A percentile compares a stretch with the other conserved stretches of the same genome.
phyloP scores from a whole-genome alignment of 1,139 yeast genomes.

The Taphrina deformans region DNA sequence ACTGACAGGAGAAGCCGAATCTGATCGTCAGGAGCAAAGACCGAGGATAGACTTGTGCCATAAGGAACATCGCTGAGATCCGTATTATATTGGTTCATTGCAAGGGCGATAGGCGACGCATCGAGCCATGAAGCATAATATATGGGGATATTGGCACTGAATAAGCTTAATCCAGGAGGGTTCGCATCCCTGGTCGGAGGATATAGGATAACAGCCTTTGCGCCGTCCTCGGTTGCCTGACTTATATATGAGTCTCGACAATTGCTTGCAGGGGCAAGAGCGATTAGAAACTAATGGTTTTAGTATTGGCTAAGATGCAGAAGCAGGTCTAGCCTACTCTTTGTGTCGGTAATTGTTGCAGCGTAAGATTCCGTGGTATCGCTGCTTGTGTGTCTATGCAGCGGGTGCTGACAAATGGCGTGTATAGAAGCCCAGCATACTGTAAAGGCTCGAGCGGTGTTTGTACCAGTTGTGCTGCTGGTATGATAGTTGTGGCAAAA shows the following conservation, averaged over 20 bases:
- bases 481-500: constrained; percentile 1
- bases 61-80: constrained; percentile 34
- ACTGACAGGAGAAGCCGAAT: constrained; percentile 38
- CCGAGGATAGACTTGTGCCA: constrained; percentile 32
- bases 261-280: constrained; percentile 21
- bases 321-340: constrained; percentile 1
- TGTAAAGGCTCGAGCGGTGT: constrained; percentile 1
- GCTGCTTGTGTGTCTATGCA: constrained; percentile 2
- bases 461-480: constrained; percentile 9
- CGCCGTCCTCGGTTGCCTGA: constrained; percentile 22
- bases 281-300: constrained; percentile 3
- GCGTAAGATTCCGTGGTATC: not conserved
- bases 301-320: too few relatives aligned
- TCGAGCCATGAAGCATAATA: constrained; percentile 13
- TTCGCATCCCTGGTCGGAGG: constrained; percentile 11
- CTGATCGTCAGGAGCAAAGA: constrained; percentile 37
- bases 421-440: constrained; percentile 27
- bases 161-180: not conserved
- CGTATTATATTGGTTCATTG: constrained; percentile 22
- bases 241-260: constrained; percentile 15
- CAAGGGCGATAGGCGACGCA: constrained; percentile 23
- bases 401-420: constrained; percentile 9
- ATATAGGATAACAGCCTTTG: constrained; percentile 18
- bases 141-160: constrained; percentile 1
- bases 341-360: not conserved